phyloP scores from a whole-genome alignment of 768 basidiomycete genomes.

The Lentinula detonsa region DNA sequence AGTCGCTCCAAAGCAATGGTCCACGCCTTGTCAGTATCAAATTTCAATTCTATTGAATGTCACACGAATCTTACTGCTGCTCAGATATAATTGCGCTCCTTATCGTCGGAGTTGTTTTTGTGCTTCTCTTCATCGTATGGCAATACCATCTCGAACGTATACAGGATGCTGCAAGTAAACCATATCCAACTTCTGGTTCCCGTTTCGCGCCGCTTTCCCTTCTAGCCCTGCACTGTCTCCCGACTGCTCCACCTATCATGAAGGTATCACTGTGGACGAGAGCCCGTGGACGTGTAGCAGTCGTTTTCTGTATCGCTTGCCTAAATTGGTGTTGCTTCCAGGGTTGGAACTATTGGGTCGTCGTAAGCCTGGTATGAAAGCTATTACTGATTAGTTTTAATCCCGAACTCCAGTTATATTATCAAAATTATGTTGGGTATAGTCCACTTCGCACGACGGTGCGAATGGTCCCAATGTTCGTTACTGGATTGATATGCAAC shows the following conservation, averaged over 20 bases:
- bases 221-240: neutral
- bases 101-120: slow-evolving; percentile 50
- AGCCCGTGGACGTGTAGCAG: slow-evolving; percentile 56
- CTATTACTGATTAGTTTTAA: neutral
- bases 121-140: slow-evolving; percentile 58
- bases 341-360: slow-evolving; percentile 38
- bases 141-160: slow-evolving; percentile 53
- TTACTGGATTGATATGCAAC: slow-evolving; percentile 62
- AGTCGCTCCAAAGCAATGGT: slow-evolving; percentile 56
- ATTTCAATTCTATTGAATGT: neutral
- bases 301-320: slow-evolving; percentile 58
- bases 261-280: slow-evolving; percentile 56
- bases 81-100: slow-evolving; percentile 67
- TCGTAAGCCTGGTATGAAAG: slow-evolving; percentile 9
- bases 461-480: slow-evolving; percentile 65
- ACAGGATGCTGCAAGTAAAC: slow-evolving; percentile 11
- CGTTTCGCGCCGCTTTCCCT: neutral
- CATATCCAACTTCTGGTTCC: neutral
- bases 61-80: neutral
- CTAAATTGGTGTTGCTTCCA: slow-evolving; percentile 56
- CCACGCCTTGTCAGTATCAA: slow-evolving; percentile 26
- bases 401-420: slow-evolving; percentile 47
- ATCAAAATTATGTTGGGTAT: slow-evolving; percentile 56
- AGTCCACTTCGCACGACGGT: slow-evolving; percentile 57
- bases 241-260: slow-evolving; percentile 58